Percentiles rank a stretch among this genome's conserved stretches.
Conservation (phyloP, 1,139 yeast species). For the Protomyces lactucae-debilis region DNA sequence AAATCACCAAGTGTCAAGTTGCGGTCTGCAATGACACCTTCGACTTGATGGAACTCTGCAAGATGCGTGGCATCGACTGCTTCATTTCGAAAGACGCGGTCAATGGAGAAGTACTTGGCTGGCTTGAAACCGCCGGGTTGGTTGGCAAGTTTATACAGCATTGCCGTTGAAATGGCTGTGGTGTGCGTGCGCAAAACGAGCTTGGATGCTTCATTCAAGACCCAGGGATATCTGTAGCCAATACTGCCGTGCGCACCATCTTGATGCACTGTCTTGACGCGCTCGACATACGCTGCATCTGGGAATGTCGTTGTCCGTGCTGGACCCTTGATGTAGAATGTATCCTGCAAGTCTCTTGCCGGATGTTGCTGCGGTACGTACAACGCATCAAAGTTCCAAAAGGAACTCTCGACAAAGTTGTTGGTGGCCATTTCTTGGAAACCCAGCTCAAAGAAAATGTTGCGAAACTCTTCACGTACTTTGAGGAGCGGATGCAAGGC, state of each 20-base stretch:
- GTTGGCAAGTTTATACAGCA: conserved; percentile 80
- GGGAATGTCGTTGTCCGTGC: conserved; percentile 66
- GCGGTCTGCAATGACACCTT: conserved; percentile 97
- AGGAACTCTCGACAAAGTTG: conserved; percentile 94
- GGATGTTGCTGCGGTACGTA: conserved; percentile 99
- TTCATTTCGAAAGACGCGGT: conserved; percentile 98
- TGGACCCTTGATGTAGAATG: conserved; percentile 95
- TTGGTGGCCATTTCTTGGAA: conserved; percentile 98
- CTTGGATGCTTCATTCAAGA: conserved; percentile 77
- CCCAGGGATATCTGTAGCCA: conserved; percentile 99
- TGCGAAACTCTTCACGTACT: conserved; percentile 96
- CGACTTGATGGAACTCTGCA: conserved; percentile 99
- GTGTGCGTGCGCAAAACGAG: conserved; percentile 96
- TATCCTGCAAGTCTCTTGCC: conserved; percentile 97
- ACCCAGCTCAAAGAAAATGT: conserved; percentile 95
- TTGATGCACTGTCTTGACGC: conserved; percentile 78
- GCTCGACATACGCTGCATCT: conserved; percentile 70
- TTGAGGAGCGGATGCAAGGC: conserved; percentile 94
- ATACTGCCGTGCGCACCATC: conserved; percentile 88
- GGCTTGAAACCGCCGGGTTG: conserved; percentile 67
- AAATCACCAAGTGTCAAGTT: conserved; percentile 91
- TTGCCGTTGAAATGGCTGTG: conserved; percentile 83
- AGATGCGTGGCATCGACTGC: conserved; percentile 99
- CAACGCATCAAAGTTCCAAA: conserved; percentile 97
- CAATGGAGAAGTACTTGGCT: conserved; percentile 87